phyloP scores from a whole-genome alignment of 2,329 filamentous ascomycete genomes.

The Calonectria ilicicola region DNA sequence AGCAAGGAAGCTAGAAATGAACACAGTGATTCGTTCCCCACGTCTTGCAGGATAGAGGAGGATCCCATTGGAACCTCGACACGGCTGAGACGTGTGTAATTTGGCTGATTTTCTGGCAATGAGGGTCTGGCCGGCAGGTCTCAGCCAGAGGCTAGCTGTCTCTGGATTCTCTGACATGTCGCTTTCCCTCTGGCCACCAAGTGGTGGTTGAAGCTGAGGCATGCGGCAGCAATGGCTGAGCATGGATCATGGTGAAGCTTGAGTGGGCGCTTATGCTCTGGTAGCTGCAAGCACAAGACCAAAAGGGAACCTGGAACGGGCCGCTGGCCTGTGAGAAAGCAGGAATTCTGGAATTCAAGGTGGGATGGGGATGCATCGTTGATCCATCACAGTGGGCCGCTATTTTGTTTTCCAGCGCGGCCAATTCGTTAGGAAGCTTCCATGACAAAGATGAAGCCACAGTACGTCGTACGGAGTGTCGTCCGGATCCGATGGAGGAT shows the following conservation, averaged over 20 bases:
- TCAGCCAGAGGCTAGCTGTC: conserved; percentile 10
- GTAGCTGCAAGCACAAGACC: not conserved
- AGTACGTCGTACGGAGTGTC: not conserved
- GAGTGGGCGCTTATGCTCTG: not conserved
- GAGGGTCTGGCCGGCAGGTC: not conserved
- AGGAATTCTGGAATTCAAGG: conserved; percentile 1
- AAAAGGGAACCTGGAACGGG: conserved; percentile 10
- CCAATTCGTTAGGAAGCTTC: not conserved
- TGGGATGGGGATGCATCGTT: conserved; percentile 8
- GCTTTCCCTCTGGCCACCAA: conserved; percentile 6
- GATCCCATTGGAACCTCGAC: not conserved
- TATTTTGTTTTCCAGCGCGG: not conserved
- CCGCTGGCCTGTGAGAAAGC: not conserved
- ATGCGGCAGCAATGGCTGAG: not conserved
- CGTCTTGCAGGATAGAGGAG: not conserved
- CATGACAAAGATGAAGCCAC: conserved; percentile 1
- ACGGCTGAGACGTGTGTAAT: not conserved
- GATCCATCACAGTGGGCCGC: not conserved
- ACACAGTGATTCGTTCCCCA: not conserved
- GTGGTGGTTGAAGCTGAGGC: conserved; percentile 6
- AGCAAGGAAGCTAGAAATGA: conserved; percentile 12
- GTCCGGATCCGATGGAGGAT: not conserved
- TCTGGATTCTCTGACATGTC: conserved; percentile 18
- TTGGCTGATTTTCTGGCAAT: not conserved
- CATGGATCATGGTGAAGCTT: conserved; percentile 6